These are phyloP conservation scores for Tremellales sp. DNA, from an alignment of 1,284 basidiomycete species.

Conservation along the genomic window DNA sequence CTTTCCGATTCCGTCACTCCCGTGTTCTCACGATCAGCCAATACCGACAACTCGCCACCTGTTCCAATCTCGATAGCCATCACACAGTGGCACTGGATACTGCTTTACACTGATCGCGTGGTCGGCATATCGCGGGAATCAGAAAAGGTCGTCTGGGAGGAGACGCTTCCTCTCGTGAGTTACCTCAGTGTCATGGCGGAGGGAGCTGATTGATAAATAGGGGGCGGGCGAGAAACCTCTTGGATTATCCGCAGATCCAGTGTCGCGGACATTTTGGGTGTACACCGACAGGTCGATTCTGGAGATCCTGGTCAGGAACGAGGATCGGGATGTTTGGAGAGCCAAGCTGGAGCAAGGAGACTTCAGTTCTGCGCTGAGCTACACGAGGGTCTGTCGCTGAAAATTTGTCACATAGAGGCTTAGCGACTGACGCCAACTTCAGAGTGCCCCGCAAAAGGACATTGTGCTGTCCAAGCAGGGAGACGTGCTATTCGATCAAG, in stretches of 20 bases:
- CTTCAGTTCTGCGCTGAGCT: slow-evolving; percentile 72
- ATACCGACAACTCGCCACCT: slow-evolving; percentile 50
- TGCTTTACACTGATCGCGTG: slow-evolving; percentile 78
- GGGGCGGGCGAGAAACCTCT: slow-evolving; percentile 67
- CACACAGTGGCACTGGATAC: slow-evolving; percentile 88
- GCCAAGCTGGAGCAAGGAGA: slow-evolving; percentile 76
- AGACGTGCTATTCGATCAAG: slow-evolving; percentile 73
- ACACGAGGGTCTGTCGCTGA: slow-evolving; percentile 59
- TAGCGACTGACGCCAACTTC: background rate
- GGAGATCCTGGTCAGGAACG: slow-evolving; percentile 80
- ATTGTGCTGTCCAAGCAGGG: slow-evolving; percentile 80
- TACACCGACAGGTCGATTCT: slow-evolving; percentile 87
- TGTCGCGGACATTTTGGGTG: slow-evolving; percentile 89
- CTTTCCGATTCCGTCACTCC: slow-evolving; percentile 61
- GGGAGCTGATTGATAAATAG: slow-evolving; percentile 47
- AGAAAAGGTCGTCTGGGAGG: slow-evolving; percentile 79
- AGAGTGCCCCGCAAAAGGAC: slow-evolving; percentile 79
- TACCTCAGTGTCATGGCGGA: background rate
- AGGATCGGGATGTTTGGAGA: slow-evolving; percentile 92
- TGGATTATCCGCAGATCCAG: slow-evolving; percentile 74
- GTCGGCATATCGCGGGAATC: slow-evolving; percentile 75
- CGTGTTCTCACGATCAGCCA: slow-evolving; percentile 47
- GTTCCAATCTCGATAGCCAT: slow-evolving; percentile 64
- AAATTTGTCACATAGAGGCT: background rate
- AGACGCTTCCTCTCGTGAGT: slow-evolving; percentile 70